A percentile compares a stretch with the other conserved stretches of the same genome.
Evolutionary conservation across 2,329 filamentous ascomycete genomes (phyloP).

Genomic region (Lasiodiplodia sp.): DNA sequence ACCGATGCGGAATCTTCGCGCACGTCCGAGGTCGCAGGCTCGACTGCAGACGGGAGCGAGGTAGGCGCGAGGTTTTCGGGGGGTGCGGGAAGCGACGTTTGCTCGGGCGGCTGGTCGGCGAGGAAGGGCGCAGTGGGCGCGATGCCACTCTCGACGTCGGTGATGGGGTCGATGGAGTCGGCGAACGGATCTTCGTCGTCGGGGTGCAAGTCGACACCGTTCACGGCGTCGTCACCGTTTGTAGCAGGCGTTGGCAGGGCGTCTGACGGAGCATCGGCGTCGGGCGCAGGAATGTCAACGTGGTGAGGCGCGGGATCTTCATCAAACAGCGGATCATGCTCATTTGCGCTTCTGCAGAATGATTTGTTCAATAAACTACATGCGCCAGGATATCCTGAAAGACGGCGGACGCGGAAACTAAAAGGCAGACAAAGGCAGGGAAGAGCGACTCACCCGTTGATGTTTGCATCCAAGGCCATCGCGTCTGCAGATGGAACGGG

Average conservation of each 20-base stretch:
- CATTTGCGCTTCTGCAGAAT: conserved; percentile 33
- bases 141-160: conserved; percentile 53
- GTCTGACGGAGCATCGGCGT: conserved; percentile 32
- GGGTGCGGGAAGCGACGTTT: conserved; percentile 43
- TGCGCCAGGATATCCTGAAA: conserved; percentile 32
- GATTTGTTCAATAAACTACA: conserved; percentile 35
- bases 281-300: conserved; percentile 35
- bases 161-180: conserved; percentile 49
- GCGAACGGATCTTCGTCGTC: conserved; percentile 40
- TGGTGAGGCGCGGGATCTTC: conserved; percentile 38
- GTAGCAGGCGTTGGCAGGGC: conserved; percentile 32
- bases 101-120: conserved; percentile 49
- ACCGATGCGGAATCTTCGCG: conserved; percentile 21
- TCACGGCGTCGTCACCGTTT: conserved; percentile 42
- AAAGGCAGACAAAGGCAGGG: conserved; percentile 31
- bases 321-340: conserved; percentile 45
- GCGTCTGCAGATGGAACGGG: conserved; percentile 55
- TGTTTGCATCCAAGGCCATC: conserved; percentile 61
- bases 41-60: conserved; percentile 48
- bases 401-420: conserved; percentile 29
- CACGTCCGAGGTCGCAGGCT: conserved; percentile 49
- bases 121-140: conserved; percentile 53
- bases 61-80: conserved; percentile 38
- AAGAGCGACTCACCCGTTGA: conserved; percentile 66
- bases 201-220: conserved; percentile 35